phyloP scores from a whole-genome alignment of 352 stramenopile species.

The Globisporangium cederbergense region DNA sequence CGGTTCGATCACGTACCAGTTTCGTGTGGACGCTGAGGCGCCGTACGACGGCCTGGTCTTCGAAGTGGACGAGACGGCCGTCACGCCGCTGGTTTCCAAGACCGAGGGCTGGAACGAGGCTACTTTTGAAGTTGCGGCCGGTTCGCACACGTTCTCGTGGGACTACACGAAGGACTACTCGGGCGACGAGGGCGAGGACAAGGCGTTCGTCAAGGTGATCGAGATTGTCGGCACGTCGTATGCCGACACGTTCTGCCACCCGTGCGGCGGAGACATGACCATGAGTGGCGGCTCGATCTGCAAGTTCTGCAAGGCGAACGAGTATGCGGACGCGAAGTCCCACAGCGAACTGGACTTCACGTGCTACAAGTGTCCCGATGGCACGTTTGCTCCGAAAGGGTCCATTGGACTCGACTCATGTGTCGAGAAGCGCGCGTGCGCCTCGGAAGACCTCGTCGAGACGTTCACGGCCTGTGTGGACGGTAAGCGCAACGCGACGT shows the following conservation, averaged over 20 bases:
- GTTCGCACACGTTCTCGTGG: constrained; percentile 72
- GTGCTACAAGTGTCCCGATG: constrained; percentile 62
- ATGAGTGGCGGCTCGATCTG: constrained; percentile 74
- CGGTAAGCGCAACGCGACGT: constrained; percentile 55
- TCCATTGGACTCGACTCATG: constrained; percentile 72
- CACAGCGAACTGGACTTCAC: constrained; percentile 74
- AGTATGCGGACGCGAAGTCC: constrained; percentile 69
- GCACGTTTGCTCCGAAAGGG: constrained; percentile 62
- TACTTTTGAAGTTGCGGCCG: constrained; percentile 45
- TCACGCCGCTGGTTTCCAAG: constrained; percentile 49
- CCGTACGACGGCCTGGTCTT: constrained; percentile 79
- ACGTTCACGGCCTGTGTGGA: constrained; percentile 53
- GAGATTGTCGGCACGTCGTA: constrained; percentile 79
- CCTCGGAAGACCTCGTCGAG: constrained; percentile 57
- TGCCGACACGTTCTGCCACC: constrained; percentile 68
- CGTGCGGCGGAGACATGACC: constrained; percentile 74
- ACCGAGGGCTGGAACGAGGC: constrained; percentile 71
- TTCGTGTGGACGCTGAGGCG: constrained; percentile 63
- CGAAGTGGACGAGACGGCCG: constrained; percentile 60
- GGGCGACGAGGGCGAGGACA: constrained; percentile 65
- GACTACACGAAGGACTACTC: constrained; percentile 81
- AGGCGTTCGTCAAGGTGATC: constrained; percentile 73
- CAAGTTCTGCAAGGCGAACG: constrained; percentile 71
- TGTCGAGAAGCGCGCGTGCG: constrained; percentile 57
- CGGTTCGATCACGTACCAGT: constrained; percentile 76